Evolutionary conservation across 805 yeast species (phyloP), one percentile per base, ranked within the genome.

Genomic region (Candida tammaniensis): DNA sequence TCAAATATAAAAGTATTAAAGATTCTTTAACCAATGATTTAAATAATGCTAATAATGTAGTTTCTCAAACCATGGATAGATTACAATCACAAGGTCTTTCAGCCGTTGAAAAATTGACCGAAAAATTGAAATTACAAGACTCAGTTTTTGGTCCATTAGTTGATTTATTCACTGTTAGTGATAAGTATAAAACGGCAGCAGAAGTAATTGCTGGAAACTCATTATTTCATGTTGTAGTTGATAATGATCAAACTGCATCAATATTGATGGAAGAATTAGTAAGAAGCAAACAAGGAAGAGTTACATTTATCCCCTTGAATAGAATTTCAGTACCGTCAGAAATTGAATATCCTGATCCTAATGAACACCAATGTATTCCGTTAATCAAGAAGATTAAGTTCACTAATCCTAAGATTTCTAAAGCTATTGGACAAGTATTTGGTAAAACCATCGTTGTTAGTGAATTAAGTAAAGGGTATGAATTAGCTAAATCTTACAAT

Each of bases 161-260:
- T 24, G 95, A 88, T 43, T 64, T 93, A 20, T 82, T 93, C 33
- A 72, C 72, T 37, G 91, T 86, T 3, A 82, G 82, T 44, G 88
- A 83, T 35, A 85, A 85, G 49, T 89, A 86, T 52, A 82, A 82
- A 51, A 73, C 80, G 1, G 95, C 97, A 1, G 86, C 82, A 1
- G 98, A 93, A 54, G 89, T 84, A 2, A 75, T 87, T 30, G 97
- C 95, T 15, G 97, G 97, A 1, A 80, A 76, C 40, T 74, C 94
- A 3, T 61, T 93, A 33, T 89, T 88, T 50, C 86, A 91, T 54
- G 78, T 91, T 19, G 93, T 93, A 16, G 98, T 91, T 10, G 95
- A 88, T 50, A 80, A 72, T 26, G 96, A 91, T 42, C 79, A 74
- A 33, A 86, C 95, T 2, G 98, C 97, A 0, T 70, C 86, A 8